phyloP scores from a whole-genome alignment of 176 grass and related monocot genomes.

The Triticum dicoccoides region DNA sequence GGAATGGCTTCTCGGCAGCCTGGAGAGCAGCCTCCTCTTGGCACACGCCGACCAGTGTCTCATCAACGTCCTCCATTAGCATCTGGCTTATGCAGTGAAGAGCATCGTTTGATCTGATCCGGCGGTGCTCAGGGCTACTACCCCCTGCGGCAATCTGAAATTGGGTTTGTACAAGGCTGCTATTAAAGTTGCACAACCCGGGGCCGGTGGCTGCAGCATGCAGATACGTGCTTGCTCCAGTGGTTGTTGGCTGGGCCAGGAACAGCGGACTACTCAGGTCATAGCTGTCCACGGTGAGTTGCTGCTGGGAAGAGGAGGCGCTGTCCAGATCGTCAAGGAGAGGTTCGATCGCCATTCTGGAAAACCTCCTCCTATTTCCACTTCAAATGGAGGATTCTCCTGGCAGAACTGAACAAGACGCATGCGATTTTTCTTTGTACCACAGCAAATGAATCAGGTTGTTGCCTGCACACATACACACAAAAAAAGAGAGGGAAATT shows the following conservation, averaged over 20 bases:
- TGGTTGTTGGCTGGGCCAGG: not conserved
- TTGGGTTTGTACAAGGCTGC: not conserved
- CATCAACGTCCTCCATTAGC: constrained; percentile 39
- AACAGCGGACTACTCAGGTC: not conserved
- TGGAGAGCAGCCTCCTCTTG: constrained; percentile 33
- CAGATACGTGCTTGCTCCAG: not conserved
- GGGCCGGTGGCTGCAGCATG: not conserved
- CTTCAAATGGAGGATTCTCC: not conserved
- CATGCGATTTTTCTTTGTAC: not conserved
- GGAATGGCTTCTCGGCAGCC: constrained; percentile 43
- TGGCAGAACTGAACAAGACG: not conserved
- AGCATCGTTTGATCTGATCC: constrained; percentile 26
- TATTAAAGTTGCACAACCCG: not conserved
- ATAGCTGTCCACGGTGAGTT: not conserved
- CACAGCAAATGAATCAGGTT: not conserved
- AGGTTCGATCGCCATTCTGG: constrained; percentile 13
- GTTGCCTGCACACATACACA: not conserved
- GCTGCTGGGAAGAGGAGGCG: not conserved
- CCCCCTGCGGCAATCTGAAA: not conserved
- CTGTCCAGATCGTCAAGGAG: not conserved
- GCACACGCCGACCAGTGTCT: not conserved
- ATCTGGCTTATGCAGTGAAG: constrained; percentile 41
- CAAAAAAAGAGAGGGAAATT: not conserved
- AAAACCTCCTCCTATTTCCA: not conserved
- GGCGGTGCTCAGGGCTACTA: constrained; percentile 3